A percentile compares a stretch with the other conserved stretches of the same genome.
These are phyloP conservation scores for Botryosphaeria dothidea DNA, from an alignment of 2,329 filamentous ascomycete species.

Conservation along the genomic window DNA sequence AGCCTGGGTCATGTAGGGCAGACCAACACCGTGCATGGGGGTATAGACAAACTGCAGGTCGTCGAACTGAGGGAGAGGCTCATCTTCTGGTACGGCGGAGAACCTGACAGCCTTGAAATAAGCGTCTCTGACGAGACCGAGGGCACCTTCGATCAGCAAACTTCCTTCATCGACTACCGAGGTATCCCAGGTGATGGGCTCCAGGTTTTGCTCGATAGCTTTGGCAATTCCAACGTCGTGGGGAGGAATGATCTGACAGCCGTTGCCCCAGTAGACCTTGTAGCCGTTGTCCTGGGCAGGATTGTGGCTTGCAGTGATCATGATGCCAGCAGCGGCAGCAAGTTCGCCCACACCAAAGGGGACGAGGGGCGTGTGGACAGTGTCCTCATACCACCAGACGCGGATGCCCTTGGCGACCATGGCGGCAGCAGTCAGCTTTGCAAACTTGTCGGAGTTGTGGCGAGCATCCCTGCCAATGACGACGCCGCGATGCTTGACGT, in stretches of 20 bases:
- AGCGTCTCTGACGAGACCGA: constrained; percentile 42
- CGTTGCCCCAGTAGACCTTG: constrained; percentile 67
- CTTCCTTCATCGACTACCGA: constrained; percentile 42
- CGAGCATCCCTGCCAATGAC: constrained; percentile 65
- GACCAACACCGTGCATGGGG: constrained; percentile 58
- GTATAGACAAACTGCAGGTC: constrained; percentile 54
- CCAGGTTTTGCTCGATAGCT: constrained; percentile 57
- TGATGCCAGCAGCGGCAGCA: constrained; percentile 59
- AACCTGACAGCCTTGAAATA: constrained; percentile 48
- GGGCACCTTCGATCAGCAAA: constrained; percentile 43
- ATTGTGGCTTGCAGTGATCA: constrained; percentile 69
- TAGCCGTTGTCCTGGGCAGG: constrained; percentile 66
- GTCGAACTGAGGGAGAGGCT: constrained; percentile 23
- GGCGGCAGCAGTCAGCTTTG: constrained; percentile 59
- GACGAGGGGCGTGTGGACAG: constrained; percentile 62
- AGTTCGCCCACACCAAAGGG: constrained; percentile 60
- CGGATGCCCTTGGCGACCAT: constrained; percentile 60
- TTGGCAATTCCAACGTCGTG: constrained; percentile 60
- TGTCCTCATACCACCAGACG: constrained; percentile 60
- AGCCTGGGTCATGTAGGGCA: constrained; percentile 48
- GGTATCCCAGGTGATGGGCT: constrained; percentile 53
- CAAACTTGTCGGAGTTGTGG: constrained; percentile 63
- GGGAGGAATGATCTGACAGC: constrained; percentile 66
- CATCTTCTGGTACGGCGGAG: constrained; percentile 36
- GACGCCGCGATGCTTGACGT: constrained; percentile 49